These are phyloP conservation scores for Agaricus sinodeliciosus DNA, from an alignment of 768 basidiomycete species.

Conservation along the genomic window DNA sequence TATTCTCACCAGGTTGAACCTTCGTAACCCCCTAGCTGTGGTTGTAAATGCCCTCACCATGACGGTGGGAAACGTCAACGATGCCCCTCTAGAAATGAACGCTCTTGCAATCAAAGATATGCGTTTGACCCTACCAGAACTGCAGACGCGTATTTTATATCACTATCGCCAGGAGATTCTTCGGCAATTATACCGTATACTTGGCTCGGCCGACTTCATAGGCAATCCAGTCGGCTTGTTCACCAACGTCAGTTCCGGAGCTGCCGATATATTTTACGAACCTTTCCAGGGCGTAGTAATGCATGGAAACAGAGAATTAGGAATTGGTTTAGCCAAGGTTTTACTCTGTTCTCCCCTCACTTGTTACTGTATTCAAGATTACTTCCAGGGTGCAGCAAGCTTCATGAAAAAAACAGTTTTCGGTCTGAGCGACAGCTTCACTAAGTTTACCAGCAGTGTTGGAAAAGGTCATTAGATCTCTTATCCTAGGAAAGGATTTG, in stretches of 20 bases:
- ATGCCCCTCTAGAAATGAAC: constrained; percentile 91
- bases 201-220: constrained; percentile 97
- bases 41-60: constrained; percentile 93
- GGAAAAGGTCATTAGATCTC: constrained; percentile 65
- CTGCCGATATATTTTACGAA: constrained; percentile 98
- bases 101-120: constrained; percentile 93
- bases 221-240: constrained; percentile 96
- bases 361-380: not conserved
- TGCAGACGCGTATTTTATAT: constrained; percentile 77
- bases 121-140: constrained; percentile 77
- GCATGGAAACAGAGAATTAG: constrained; percentile 92
- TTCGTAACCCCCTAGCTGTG: constrained; percentile 88
- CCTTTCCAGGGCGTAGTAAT: constrained; percentile 96
- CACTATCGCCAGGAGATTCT: constrained; percentile 94
- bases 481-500: not conserved
- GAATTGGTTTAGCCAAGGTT: constrained; percentile 92
- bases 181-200: constrained; percentile 89
- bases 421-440: constrained; percentile 90
- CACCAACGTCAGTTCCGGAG: constrained; percentile 96
- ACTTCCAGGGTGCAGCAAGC: constrained; percentile 84
- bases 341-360: not conserved
- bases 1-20: constrained; percentile 46
- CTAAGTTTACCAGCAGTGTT: constrained; percentile 97
- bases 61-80: constrained; percentile 95
- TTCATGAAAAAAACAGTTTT: constrained; percentile 99